phyloP scores from a whole-genome alignment of 2,329 filamentous ascomycete genomes.

The Sporothrix schenckii region DNA sequence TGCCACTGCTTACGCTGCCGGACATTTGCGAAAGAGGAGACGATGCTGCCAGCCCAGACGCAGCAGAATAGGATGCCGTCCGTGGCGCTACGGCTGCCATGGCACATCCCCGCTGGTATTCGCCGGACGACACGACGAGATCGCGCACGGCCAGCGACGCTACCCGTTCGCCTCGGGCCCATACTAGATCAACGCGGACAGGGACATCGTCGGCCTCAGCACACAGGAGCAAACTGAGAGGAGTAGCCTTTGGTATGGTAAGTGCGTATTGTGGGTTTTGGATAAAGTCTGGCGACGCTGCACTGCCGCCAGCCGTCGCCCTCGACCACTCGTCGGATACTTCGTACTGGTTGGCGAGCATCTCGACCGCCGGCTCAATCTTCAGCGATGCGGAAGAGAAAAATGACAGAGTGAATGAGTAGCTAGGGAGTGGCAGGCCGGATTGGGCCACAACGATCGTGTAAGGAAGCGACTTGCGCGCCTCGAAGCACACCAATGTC shows the following conservation, averaged over 20 bases:
- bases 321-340: slow-evolving; percentile 71
- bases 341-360: slow-evolving; percentile 62
- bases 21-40: slow-evolving; percentile 33
- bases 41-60: slow-evolving; percentile 35
- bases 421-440: slow-evolving; percentile 69
- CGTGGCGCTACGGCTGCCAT: slow-evolving; percentile 56
- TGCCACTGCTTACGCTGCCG: slow-evolving; percentile 26
- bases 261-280: slow-evolving; percentile 86
- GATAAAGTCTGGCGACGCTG: slow-evolving; percentile 74
- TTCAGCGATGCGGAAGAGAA: slow-evolving; percentile 68
- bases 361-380: slow-evolving; percentile 63
- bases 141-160: slow-evolving; percentile 72
- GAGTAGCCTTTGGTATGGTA: slow-evolving; percentile 57
- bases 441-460: slow-evolving; percentile 68
- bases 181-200: slow-evolving; percentile 82
- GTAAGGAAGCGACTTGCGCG: slow-evolving; percentile 48
- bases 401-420: slow-evolving; percentile 85
- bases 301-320: slow-evolving; percentile 81
- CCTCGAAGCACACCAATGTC: slow-evolving; percentile 76
- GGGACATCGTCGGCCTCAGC: slow-evolving; percentile 68
- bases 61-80: slow-evolving; percentile 39
- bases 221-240: slow-evolving; percentile 74
- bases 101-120: slow-evolving; percentile 81
- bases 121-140: slow-evolving; percentile 79
- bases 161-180: slow-evolving; percentile 68